Percentiles rank a stretch among this genome's conserved stretches.
Evolutionary conservation across 768 basidiomycete genomes (phyloP).

Genomic region (Collybia nuda): DNA sequence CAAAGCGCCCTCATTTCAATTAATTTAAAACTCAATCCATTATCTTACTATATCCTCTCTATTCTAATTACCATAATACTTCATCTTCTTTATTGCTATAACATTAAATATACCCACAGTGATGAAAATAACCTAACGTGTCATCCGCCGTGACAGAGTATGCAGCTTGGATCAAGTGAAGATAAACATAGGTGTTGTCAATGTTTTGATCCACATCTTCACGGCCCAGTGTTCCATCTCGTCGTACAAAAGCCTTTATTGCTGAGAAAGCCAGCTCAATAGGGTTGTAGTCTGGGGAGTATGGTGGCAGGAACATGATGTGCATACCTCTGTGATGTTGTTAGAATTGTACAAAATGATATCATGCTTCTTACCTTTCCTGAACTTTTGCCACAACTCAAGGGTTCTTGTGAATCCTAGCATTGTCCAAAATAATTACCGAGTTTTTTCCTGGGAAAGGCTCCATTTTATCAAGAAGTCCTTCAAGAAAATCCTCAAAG

Average conservation of each 20-base stretch:
- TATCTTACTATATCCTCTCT: not conserved
- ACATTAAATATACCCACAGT: conserved; percentile 16
- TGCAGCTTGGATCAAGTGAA: conserved; percentile 15
- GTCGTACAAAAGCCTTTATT: conserved; percentile 21
- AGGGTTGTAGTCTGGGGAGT: conserved; percentile 38
- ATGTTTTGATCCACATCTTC: conserved; percentile 6
- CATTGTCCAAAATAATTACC: conserved; percentile 17
- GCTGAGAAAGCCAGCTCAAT: conserved; percentile 29
- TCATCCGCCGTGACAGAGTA: conserved; percentile 17
- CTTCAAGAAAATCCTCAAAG: conserved; percentile 7
- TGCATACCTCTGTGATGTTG: conserved; percentile 17
- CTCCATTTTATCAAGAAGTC: conserved; percentile 11
- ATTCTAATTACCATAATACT: not conserved
- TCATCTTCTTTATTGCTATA: not conserved
- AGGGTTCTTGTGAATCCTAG: conserved; percentile 15
- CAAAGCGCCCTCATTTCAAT: not conserved
- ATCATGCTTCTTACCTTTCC: conserved; percentile 2
- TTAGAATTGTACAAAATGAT: not conserved
- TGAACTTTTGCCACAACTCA: conserved; percentile 10
- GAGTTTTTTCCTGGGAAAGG: conserved; percentile 10
- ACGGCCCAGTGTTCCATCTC: conserved; percentile 11
- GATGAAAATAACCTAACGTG: conserved; percentile 18
- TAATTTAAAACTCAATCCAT: too few species aligned
- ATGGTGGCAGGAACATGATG: conserved; percentile 29
- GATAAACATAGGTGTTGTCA: conserved; percentile 20